Evolutionary conservation across 257 asterid species (phyloP).

Genomic region (Linderniella brevidens): DNA sequence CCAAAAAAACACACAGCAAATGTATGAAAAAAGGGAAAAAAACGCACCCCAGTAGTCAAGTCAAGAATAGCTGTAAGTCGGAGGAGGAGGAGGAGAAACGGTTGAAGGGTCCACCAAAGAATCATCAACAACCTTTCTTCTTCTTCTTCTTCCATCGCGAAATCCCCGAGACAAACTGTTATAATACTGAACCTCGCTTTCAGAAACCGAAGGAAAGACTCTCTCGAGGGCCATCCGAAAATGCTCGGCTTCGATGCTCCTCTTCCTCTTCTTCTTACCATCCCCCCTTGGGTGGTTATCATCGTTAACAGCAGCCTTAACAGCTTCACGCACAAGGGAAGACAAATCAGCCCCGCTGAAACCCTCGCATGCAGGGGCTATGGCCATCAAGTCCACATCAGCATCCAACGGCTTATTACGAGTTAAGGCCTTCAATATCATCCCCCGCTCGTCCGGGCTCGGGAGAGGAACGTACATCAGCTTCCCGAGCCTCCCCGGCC

Average conservation of each 20-base stretch:
- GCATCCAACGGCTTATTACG: conserved; percentile 50
- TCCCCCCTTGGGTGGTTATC: conserved; percentile 21
- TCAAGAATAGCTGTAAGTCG: no score
- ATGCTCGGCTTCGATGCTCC: conserved; percentile 42
- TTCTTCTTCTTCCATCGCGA: no score
- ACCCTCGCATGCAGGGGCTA: conserved; percentile 42
- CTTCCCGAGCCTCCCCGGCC: conserved; percentile 79
- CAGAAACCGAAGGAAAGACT: conserved; percentile 55
- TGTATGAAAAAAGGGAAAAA: no score
- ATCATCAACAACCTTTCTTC: no score
- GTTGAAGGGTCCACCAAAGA: no score
- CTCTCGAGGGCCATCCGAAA: conserved; percentile 38
- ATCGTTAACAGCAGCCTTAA: conserved; percentile 36
- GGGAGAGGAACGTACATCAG: conserved; percentile 74
- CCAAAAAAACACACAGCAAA: no score
- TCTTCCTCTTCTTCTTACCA: conserved; percentile 10
- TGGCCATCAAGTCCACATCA: conserved; percentile 46
- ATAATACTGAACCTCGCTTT: conserved; percentile 3
- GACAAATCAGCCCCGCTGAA: conserved; percentile 81
- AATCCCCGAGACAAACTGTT: no score
- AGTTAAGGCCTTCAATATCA: conserved; percentile 58
- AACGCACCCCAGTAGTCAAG: no score
- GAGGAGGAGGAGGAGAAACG: no score
- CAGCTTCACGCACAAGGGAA: conserved; percentile 62
- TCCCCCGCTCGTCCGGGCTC: conserved; percentile 63